phyloP scores from a whole-genome alignment of 352 stramenopile species.

The Pythium graminicola region DNA sequence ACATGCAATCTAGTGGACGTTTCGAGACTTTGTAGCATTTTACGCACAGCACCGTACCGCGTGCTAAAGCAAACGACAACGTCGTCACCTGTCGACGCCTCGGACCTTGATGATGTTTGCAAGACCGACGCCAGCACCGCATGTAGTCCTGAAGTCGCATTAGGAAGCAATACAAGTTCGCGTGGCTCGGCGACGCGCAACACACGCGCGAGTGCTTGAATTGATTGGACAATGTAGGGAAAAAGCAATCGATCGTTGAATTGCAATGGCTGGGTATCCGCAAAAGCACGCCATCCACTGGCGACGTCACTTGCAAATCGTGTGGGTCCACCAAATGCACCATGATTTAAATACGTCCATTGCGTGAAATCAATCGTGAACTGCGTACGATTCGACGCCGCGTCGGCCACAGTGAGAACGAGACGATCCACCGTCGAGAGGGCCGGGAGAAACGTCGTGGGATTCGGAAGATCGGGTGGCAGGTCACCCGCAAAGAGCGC shows the following conservation, averaged over 20 bases:
- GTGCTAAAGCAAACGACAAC: conserved; percentile 74
- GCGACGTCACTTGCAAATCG: conserved; percentile 59
- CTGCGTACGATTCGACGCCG: conserved; percentile 24
- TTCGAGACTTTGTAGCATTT: conserved; percentile 73
- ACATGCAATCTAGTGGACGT: conserved; percentile 25
- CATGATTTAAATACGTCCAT: conserved; percentile 95
- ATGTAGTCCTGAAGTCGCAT: conserved; percentile 89
- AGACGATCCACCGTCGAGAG: conserved; percentile 9
- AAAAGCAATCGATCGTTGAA: conserved; percentile 93
- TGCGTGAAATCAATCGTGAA: conserved; percentile 48
- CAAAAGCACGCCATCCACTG: conserved; percentile 61
- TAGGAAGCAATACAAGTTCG: conserved; percentile 76
- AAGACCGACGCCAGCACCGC: conserved; percentile 62
- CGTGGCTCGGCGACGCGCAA: conserved; percentile 39
- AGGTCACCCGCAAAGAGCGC: conserved; percentile 38
- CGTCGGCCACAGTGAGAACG: no score
- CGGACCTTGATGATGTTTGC: no score
- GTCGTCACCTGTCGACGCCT: conserved; percentile 19
- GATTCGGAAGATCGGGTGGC: conserved; percentile 4
- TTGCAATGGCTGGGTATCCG: conserved; percentile 86
- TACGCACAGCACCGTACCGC: conserved; percentile 90
- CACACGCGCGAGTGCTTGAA: conserved; percentile 70
- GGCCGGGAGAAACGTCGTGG: conserved; percentile 18
- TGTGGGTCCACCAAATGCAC: conserved; percentile 86
- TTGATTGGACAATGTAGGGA: conserved; percentile 74